Percentiles rank a stretch among this genome's conserved stretches.
phyloP scores from a whole-genome alignment of 306 rosid species.

The Trifolium dubium region DNA sequence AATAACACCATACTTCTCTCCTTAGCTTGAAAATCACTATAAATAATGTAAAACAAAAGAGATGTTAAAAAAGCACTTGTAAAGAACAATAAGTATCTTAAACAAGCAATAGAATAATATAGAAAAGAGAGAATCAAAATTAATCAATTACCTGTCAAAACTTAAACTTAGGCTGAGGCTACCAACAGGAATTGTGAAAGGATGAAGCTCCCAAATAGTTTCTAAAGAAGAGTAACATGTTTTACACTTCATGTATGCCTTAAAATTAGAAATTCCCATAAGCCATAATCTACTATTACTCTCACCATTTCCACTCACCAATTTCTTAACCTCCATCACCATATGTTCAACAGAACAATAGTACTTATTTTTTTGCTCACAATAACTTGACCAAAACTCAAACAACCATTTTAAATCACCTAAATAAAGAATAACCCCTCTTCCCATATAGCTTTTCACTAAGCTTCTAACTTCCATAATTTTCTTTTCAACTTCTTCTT shows the following conservation, averaged over 20 bases:
- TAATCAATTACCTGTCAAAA: constrained; percentile 60
- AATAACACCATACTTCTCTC: constrained; percentile 49
- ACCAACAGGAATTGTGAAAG: constrained; percentile 73
- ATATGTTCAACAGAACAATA: constrained; percentile 65
- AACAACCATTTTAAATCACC: constrained; percentile 82
- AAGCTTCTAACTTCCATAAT: constrained; percentile 67
- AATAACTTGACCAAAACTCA: constrained; percentile 72
- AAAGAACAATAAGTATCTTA: not conserved
- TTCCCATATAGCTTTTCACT: constrained; percentile 65
- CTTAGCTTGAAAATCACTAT: constrained; percentile 56
- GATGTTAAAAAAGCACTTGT: constrained; percentile 5
- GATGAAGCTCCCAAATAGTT: constrained; percentile 84
- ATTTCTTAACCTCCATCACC: constrained; percentile 72
- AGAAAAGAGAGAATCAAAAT: not conserved
- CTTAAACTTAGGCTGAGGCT: constrained; percentile 75
- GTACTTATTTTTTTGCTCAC: constrained; percentile 50
- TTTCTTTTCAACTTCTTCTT: constrained; percentile 71
- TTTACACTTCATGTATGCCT: constrained; percentile 70
- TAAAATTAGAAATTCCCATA: constrained; percentile 75
- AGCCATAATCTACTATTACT: constrained; percentile 64
- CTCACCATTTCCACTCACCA: constrained; percentile 61
- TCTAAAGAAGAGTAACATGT: constrained; percentile 73
- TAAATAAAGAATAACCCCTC: constrained; percentile 78
- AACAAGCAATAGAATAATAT: not conserved
- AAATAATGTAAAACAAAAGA: constrained; percentile 13